These are phyloP conservation scores for Aspergillus japonicus DNA, from an alignment of 2,329 filamentous ascomycete genomes.

Conservation along the genomic window DNA sequence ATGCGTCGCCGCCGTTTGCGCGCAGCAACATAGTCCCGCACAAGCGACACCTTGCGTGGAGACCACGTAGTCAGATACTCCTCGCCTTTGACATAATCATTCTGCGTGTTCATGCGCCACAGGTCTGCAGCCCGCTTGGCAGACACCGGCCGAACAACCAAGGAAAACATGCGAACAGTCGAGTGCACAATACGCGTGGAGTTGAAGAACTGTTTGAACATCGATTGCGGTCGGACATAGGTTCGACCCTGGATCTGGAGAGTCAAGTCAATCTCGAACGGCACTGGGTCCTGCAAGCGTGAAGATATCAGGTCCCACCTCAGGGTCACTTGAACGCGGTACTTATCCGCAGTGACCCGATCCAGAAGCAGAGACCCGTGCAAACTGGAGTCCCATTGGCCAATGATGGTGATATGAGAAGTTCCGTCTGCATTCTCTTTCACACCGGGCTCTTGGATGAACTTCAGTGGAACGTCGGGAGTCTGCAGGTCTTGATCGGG, in stretches of 20 bases:
- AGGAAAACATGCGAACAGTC: slow-evolving; percentile 79
- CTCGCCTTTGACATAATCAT: slow-evolving; percentile 95
- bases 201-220: slow-evolving; percentile 85
- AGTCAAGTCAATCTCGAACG: slow-evolving; percentile 75
- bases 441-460: slow-evolving; percentile 74
- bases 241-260: slow-evolving; percentile 81
- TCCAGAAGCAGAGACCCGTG: slow-evolving; percentile 93
- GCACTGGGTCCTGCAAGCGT: slow-evolving; percentile 83
- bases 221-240: slow-evolving; percentile 80
- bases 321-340: slow-evolving; percentile 82
- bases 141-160: slow-evolving; percentile 81
- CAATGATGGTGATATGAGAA: slow-evolving; percentile 78
- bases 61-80: slow-evolving; percentile 82
- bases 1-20: slow-evolving; percentile 72
- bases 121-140: slow-evolving; percentile 90
- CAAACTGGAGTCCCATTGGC: slow-evolving; percentile 94
- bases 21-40: slow-evolving; percentile 79
- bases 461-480: slow-evolving; percentile 72
- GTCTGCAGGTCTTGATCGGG: slow-evolving; percentile 72
- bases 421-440: slow-evolving; percentile 88
- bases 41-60: slow-evolving; percentile 82
- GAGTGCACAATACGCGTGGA: slow-evolving; percentile 82
- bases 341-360: slow-evolving; percentile 86
- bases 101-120: slow-evolving; percentile 92
- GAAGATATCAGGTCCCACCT: slow-evolving; percentile 82